Evolutionary conservation across 2,329 filamentous ascomycete genomes (phyloP).

Genomic region (Aspergillus carbonarius): DNA sequence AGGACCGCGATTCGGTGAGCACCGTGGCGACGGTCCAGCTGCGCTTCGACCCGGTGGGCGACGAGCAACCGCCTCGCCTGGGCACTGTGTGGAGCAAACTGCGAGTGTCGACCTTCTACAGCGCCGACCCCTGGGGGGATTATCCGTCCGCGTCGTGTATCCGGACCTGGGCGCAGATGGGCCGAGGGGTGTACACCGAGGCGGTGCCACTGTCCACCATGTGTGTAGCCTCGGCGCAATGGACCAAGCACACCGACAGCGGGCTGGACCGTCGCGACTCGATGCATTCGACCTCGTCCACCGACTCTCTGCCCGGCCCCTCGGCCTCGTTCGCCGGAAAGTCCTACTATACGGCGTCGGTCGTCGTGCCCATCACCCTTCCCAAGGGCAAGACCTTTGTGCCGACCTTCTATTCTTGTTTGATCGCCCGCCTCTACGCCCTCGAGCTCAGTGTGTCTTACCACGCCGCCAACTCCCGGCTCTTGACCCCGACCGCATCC

Average conservation of each 20-base stretch:
- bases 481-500: slow-evolving; percentile 40
- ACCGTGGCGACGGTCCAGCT: slow-evolving; percentile 58
- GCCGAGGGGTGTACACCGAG: slow-evolving; percentile 55
- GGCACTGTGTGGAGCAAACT: slow-evolving; percentile 55
- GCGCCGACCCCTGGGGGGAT: slow-evolving; percentile 50
- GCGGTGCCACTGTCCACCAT: slow-evolving; percentile 54
- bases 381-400: slow-evolving; percentile 62
- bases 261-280: slow-evolving; percentile 32
- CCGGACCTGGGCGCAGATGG: slow-evolving; percentile 40
- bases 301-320: slow-evolving; percentile 31
- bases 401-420: slow-evolving; percentile 69
- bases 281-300: slow-evolving; percentile 29
- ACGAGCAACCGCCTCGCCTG: slow-evolving; percentile 54
- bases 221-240: slow-evolving; percentile 58
- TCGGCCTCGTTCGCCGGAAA: slow-evolving; percentile 46
- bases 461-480: slow-evolving; percentile 48
- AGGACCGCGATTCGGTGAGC: slow-evolving; percentile 44
- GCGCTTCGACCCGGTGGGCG: slow-evolving; percentile 60
- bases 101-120: slow-evolving; percentile 59
- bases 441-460: slow-evolving; percentile 60
- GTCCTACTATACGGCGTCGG: slow-evolving; percentile 60
- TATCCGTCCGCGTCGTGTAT: slow-evolving; percentile 48
- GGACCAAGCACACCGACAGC: slow-evolving; percentile 50
- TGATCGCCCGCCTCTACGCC: slow-evolving; percentile 63
- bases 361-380: slow-evolving; percentile 63